Evolutionary conservation across 805 yeast genomes (phyloP), one percentile per base, ranked within the genome.

Genomic region (Candida taoyuanica): DNA sequence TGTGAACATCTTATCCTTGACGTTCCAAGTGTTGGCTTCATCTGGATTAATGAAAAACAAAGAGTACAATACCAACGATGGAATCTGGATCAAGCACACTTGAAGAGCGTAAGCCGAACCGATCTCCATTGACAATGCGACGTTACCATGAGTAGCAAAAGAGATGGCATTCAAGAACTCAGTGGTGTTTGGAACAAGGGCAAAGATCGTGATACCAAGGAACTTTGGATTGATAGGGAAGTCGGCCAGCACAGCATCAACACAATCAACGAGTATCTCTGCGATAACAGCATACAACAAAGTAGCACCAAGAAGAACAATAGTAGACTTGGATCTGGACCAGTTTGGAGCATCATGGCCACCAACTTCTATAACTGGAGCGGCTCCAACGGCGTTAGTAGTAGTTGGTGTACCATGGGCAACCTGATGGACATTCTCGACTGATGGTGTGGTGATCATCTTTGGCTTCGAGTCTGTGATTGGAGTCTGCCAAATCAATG

Each of bases 291-390:
- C 97, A 60, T 93, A 93, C 16, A 88, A 65, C 9, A 89, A 46
- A 0, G 98, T 93, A 1, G 98, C 91, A 3, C 82, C 75, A 7
- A 93, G 67, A 32, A 93, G 68, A 37, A 93, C 89, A 14, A 82
- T 73, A 0, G 95, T 74, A 2, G 96, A 85, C 61, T 88, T 91
- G 13, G 67, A 65, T 53, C 91, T 74, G 6, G 95, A 81, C 98
- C 98, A 93, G 58, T 93, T 93, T 32, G 98, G 98, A 0, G 97
- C 94, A 59, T 88, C 97, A 51, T 91, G 97, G 1, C 95, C 94
- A 5, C 83, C 46, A 27, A 49, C 43, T 32, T 49, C 50, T 14
- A 11, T 26, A 17, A 17, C 29, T 8, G 27, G 31, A 4, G 31
- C 40, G 2, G 28, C 36, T 9, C 8, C 30, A 28, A 15, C 18